Conservation (phyloP, 371 early-diverging fungal genomes). For the Apophysomyces ossiformis region DNA sequence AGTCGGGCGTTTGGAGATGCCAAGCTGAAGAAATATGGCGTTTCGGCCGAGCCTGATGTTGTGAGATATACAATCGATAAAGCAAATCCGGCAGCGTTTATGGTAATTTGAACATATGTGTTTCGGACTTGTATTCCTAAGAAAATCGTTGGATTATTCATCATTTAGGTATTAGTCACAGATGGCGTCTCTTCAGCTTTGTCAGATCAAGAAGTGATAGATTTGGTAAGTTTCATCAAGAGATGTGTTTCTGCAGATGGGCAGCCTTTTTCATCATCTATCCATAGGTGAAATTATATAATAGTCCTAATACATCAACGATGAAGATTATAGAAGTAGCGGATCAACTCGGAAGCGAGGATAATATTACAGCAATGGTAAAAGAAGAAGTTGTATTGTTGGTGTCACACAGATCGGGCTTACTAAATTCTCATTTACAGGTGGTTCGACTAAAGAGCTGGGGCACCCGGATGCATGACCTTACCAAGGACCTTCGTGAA, state of each 20-base stretch:
- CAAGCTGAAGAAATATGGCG: slow-evolving; percentile 73
- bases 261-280: too few species aligned
- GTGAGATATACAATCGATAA: slow-evolving; percentile 41
- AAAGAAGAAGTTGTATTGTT: neutral
- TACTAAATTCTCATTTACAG: slow-evolving; percentile 28
- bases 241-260: neutral
- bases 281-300: slow-evolving; percentile 56
- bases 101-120: slow-evolving; percentile 27
- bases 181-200: slow-evolving; percentile 79
- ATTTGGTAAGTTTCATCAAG: slow-evolving; percentile 55
- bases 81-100: slow-evolving; percentile 50
- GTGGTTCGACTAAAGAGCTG: slow-evolving; percentile 81
- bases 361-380: slow-evolving; percentile 76
- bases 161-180: slow-evolving; percentile 58
- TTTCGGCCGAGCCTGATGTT: slow-evolving; percentile 78
- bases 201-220: slow-evolving; percentile 81
- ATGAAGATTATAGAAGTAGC: slow-evolving; percentile 66
- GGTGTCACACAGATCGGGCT: neutral
- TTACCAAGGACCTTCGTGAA: slow-evolving; percentile 67
- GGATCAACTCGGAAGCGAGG: slow-evolving; percentile 79
- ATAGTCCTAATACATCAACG: slow-evolving; percentile 63
- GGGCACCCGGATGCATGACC: slow-evolving; percentile 73
- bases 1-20: slow-evolving; percentile 80
- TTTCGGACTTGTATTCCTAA: neutral
- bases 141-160: neutral